phyloP scores from a whole-genome alignment of 1,284 basidiomycete species.

The Afroboletus lepidellus region DNA sequence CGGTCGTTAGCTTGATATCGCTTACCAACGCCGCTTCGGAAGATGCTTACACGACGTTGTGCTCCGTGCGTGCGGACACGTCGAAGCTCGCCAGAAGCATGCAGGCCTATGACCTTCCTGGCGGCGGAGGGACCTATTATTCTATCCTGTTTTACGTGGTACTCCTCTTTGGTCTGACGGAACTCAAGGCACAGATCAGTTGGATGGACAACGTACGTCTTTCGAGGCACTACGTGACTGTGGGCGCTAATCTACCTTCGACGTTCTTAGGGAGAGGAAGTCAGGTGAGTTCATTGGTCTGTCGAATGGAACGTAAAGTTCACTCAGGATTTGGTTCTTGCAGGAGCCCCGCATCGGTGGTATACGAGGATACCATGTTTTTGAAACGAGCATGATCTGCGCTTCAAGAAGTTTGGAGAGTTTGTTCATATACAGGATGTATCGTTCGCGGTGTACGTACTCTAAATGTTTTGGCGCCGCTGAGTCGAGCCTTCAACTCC shows the following conservation, averaged over 20 bases:
- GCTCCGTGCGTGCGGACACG: conserved; percentile 37
- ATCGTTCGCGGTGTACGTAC: too few relatives aligned
- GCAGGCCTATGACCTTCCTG: conserved; percentile 16
- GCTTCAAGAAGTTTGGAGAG: background rate
- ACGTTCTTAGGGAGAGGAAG: conserved; percentile 22
- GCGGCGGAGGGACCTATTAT: conserved; percentile 32
- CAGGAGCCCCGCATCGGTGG: conserved; percentile 39
- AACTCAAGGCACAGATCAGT: conserved; percentile 43
- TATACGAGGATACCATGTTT: conserved; percentile 34
- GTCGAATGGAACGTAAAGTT: too few relatives aligned
- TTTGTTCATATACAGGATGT: background rate
- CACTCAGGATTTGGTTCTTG: too few relatives aligned
- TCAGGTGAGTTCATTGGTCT: too few relatives aligned
- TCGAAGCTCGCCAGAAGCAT: conserved; percentile 28
- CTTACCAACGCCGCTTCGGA: conserved; percentile 1
- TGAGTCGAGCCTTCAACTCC: too few relatives aligned
- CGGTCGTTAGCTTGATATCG: background rate
- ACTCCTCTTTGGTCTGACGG: conserved; percentile 43
- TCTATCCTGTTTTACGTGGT: conserved; percentile 37
- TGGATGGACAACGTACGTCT: conserved; percentile 40
- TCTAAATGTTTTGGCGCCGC: too few relatives aligned
- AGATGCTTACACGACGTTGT: conserved; percentile 37
- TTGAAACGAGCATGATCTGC: conserved; percentile 5
- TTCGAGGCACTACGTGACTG: background rate
- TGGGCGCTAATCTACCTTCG: background rate